Conservation (phyloP, 2,329 filamentous ascomycete genomes). For the Cladosporium sp. region DNA sequence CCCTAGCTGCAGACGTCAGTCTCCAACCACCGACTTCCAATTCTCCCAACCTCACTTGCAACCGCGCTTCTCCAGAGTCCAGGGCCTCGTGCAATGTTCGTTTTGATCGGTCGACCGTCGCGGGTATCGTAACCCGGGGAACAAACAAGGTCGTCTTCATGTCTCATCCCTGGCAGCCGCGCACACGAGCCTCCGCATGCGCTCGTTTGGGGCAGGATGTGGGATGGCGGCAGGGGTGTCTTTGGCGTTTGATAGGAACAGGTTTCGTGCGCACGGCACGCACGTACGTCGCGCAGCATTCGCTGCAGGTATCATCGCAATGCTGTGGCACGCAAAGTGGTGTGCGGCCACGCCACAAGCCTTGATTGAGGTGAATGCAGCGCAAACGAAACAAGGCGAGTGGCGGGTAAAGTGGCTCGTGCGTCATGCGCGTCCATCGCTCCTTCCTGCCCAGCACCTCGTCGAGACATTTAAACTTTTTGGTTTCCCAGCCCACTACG, state of each 20-base stretch:
- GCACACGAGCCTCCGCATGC: constrained; percentile 12
- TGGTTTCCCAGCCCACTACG: constrained; percentile 10
- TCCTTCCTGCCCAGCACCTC: constrained; percentile 1
- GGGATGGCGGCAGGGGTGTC: constrained; percentile 15
- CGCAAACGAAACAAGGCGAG: constrained; percentile 19
- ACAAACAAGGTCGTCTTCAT: constrained; percentile 13
- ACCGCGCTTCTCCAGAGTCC: constrained; percentile 9
- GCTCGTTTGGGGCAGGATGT: background rate
- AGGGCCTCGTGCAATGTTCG: background rate
- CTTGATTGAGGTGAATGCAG: constrained; percentile 4
- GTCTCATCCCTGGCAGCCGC: constrained; percentile 11
- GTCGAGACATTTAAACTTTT: constrained; percentile 19
- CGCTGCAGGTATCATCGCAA: constrained; percentile 8
- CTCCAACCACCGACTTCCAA: constrained; percentile 13
- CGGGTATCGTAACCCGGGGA: background rate
- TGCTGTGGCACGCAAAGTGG: constrained; percentile 7
- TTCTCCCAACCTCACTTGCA: constrained; percentile 16
- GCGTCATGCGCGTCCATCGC: constrained; percentile 5
- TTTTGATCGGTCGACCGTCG: background rate
- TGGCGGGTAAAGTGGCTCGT: constrained; percentile 12
- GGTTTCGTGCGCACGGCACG: constrained; percentile 7
- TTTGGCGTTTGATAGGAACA: constrained; percentile 11
- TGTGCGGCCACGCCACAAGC: constrained; percentile 16
- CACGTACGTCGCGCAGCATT: constrained; percentile 12
- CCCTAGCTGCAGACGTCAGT: constrained; percentile 15